Percentiles rank a stretch among this genome's conserved stretches.
These are phyloP conservation scores for Pelargonium hybrid DNA, from an alignment of 441 rosid species.

Conservation along the genomic window DNA sequence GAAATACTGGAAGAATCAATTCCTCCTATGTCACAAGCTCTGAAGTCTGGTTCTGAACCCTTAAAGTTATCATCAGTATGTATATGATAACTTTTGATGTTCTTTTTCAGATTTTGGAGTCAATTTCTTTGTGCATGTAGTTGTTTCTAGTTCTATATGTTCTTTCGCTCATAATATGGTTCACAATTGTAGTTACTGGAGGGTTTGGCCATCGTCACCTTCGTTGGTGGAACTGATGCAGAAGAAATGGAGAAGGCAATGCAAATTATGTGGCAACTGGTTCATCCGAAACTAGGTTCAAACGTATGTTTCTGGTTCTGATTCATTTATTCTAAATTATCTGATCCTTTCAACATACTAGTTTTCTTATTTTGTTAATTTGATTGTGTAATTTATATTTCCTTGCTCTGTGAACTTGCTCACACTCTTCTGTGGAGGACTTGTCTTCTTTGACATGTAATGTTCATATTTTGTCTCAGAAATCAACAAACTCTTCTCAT, in stretches of 20 bases:
- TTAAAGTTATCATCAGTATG: conserved; percentile 48
- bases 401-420: neutral
- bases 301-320: conserved; percentile 42
- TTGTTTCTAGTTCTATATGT: conserved; percentile 4
- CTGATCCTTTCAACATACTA: neutral
- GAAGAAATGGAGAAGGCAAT: conserved; percentile 67
- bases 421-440: neutral
- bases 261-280: conserved; percentile 87
- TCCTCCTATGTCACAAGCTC: conserved; percentile 53
- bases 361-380: no score
- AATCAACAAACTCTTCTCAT: neutral
- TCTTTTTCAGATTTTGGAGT: neutral
- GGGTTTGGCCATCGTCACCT: conserved; percentile 70
- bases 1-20: conserved; percentile 65
- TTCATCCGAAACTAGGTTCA: conserved; percentile 74
- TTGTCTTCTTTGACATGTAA: neutral
- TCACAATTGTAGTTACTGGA: conserved; percentile 45
- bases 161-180: conserved; percentile 9
- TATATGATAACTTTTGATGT: neutral
- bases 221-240: conserved; percentile 62
- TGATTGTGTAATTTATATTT: no score
- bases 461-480: neutral
- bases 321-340: neutral
- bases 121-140: neutral
- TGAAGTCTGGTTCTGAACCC: conserved; percentile 52